These are phyloP conservation scores for Cutaneotrichosporon dermatis DNA, from an alignment of 1,284 basidiomycete species.

Conservation along the genomic window DNA sequence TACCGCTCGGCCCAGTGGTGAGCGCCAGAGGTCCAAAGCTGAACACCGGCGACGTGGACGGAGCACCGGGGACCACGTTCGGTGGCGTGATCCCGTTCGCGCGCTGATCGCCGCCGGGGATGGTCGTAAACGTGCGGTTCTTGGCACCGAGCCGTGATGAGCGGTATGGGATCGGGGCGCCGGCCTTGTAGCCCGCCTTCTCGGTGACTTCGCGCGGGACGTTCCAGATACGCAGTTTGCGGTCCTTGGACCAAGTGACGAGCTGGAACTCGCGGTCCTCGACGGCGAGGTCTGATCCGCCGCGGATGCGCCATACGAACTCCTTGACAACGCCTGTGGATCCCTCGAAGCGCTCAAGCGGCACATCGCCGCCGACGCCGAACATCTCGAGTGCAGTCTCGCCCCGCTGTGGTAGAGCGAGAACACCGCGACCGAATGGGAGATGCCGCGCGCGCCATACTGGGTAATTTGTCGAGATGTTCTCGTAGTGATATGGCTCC, in stretches of 20 bases:
- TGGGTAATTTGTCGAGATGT: slow-evolving; percentile 75
- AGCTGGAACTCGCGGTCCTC: slow-evolving; percentile 78
- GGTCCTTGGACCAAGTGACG: slow-evolving; percentile 95
- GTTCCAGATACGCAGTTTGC: slow-evolving; percentile 88
- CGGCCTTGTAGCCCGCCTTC: slow-evolving; percentile 51
- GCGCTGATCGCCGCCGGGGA: slow-evolving; percentile 8
- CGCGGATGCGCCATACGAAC: slow-evolving; percentile 84
- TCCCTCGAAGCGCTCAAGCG: slow-evolving; percentile 73
- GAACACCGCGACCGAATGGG: slow-evolving; percentile 85
- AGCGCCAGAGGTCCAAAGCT: slow-evolving; percentile 7
- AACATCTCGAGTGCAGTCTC: slow-evolving; percentile 84
- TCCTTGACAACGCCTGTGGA: slow-evolving; percentile 94
- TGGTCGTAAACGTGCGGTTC: slow-evolving; percentile 42
- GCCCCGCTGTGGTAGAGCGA: slow-evolving; percentile 86
- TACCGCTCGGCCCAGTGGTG: slow-evolving; percentile 31
- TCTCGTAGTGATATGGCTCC: slow-evolving; percentile 49
- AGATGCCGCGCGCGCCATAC: slow-evolving; percentile 90
- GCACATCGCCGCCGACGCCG: slow-evolving; percentile 35
- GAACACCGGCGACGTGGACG: slow-evolving; percentile 1
- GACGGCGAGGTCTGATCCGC: slow-evolving; percentile 50
- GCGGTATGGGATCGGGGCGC: slow-evolving; percentile 53
- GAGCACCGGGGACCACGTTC: neutral
- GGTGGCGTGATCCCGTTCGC: neutral
- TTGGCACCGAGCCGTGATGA: slow-evolving; percentile 51
- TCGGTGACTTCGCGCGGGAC: slow-evolving; percentile 59